Base-by-base conservation (phyloP, 164 flowering plant species). In the Protea cynaroides region DNA sequence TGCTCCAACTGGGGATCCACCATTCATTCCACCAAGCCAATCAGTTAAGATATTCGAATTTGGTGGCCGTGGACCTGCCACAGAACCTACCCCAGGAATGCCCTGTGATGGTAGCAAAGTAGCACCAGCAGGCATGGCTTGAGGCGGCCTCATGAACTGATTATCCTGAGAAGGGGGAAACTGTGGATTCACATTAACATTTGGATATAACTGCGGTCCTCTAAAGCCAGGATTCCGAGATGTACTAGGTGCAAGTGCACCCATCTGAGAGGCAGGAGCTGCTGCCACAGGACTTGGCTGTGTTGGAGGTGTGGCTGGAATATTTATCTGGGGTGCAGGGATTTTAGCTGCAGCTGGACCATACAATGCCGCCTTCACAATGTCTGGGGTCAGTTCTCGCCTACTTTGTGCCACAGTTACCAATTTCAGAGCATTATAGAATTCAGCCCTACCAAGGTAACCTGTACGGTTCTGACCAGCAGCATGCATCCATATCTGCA, bases 331-430 rank as follows among this genome's bases (percentile, higher is more conserved):
- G 3, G 99, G 99, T 22, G 99, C 75, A 50, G 99, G 97, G 61
- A 94, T 91, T 83, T 85, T 87, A 56, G 99, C 85, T 43, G 97
- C 86, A 69, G 97, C 97, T 18, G 97, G 92, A 62, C 95, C 84
- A 74, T 72, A 83, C 51, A 89, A 75, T 61, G 98, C 97, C 25
- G 96, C 91, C 74, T 87, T 89, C 65, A 94, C 97, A 36, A 91
- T 85, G 49, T 94, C 98, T 19, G 87, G 90, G 15, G 98, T 89
- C 65, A 94, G 68, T 11, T 94, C 97, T 56, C 95, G 66, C 79
- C 86, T 91, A 73, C 92, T 90, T 75, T 94, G 98, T 25, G 95
- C 97, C 58, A 94, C 98, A 12, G 97, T 94, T 15, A 94, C 91
- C 69, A 94, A 92, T 74, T 79, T 94, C 59, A 94, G 89, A 75